phyloP scores from a whole-genome alignment of 352 stramenopile species.

The Pythium coloratum region DNA sequence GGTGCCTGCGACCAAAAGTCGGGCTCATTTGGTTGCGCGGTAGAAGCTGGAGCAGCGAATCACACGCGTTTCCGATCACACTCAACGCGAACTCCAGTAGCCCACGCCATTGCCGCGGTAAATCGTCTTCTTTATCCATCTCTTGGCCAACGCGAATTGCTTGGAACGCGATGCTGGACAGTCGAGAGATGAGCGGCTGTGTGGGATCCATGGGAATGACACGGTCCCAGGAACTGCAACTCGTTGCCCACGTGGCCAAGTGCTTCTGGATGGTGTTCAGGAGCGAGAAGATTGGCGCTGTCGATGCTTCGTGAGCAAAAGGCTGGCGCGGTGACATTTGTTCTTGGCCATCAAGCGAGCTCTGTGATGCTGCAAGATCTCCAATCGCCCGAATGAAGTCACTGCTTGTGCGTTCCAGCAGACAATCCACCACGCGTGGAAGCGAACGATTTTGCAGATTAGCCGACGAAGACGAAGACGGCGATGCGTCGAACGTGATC shows the following conservation, averaged over 20 bases:
- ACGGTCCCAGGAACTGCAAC: constrained; percentile 11
- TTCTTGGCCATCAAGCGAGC: not conserved
- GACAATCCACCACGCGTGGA: not conserved
- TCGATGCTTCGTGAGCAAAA: not conserved
- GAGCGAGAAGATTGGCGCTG: not conserved
- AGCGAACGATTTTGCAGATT: not conserved
- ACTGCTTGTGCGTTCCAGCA: constrained; percentile 10
- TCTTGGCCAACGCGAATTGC: constrained; percentile 4
- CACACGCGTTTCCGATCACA: constrained; percentile 4
- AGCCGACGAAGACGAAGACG: not conserved
- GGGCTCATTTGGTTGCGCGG: constrained; percentile 18
- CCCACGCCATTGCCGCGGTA: constrained; percentile 16
- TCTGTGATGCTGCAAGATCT: not conserved
- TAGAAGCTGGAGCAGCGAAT: constrained; percentile 15
- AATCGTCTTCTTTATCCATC: not conserved
- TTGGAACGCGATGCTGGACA: not conserved
- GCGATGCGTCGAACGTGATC: constrained; percentile 27
- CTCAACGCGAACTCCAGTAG: constrained; percentile 13
- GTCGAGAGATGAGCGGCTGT: not conserved
- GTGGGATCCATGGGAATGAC: not conserved
- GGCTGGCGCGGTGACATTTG: not conserved
- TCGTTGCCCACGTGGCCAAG: constrained; percentile 5
- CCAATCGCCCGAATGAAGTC: constrained; percentile 22
- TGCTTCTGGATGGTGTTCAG: constrained; percentile 26
- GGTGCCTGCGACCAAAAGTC: not conserved